These are phyloP conservation scores for Fallopia convolvulus DNA, from an alignment of 148 eudicot species.

Conservation along the genomic window DNA sequence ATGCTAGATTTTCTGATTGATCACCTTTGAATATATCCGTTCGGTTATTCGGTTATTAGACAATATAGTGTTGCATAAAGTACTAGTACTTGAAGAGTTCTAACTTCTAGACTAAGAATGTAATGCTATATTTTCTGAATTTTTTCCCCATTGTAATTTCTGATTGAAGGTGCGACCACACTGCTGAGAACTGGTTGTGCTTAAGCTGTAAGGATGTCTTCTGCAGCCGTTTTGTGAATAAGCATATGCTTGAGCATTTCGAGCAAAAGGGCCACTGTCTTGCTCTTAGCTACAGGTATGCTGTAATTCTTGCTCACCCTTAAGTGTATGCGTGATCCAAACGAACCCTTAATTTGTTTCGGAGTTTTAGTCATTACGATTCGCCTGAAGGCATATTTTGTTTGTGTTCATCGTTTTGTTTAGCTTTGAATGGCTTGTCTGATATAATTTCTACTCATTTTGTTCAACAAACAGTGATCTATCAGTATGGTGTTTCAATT, in stretches of 20 bases:
- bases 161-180: conserved; percentile 67
- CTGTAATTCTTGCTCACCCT: background rate
- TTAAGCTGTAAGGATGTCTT: conserved; percentile 75
- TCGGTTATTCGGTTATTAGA: too few species aligned
- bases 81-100: background rate
- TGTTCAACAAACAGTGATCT: conserved; percentile 55
- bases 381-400: background rate
- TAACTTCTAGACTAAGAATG: background rate
- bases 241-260: conserved; percentile 86
- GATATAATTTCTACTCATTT: background rate
- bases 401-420: background rate
- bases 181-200: conserved; percentile 85
- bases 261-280: conserved; percentile 48
- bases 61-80: background rate
- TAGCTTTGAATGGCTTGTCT: background rate
- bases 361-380: background rate
- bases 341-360: background rate
- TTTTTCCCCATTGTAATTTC: background rate
- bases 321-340: too few species aligned
- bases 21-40: background rate
- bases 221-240: conserved; percentile 85
- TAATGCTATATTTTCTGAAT: background rate
- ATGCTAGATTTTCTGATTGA: background rate
- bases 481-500: conserved; percentile 90
- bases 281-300: conserved; percentile 88